Evolutionary conservation across 768 basidiomycete genomes (phyloP), one percentile per base, ranked within the genome.

Genomic region (Tricholoma hemisulphureum): DNA sequence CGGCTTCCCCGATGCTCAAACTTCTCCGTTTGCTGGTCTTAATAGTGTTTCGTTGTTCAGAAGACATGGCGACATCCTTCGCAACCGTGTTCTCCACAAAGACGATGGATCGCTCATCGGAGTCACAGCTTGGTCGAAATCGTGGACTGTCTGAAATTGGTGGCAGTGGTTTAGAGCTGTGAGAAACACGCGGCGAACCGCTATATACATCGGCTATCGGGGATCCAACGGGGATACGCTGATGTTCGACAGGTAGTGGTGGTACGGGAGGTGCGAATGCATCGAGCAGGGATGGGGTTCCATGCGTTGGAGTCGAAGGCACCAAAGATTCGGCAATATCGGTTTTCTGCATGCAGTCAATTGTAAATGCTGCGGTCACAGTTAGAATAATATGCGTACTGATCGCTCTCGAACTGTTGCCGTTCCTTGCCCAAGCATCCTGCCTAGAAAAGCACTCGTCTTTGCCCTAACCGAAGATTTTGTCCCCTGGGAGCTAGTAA

Each of bases 371-470:
- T 6, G 11, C 56, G 58, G 28, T 35, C 28, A 49, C 60, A 48
- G 63, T 34, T 51, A 54, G 49, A 60, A 56, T 24, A 49, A 35
- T 55, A 54, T 24, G 57, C 80, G 69, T 71, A 91, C 89, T 54
- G 85, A 85, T 71, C 87, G 83, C 69, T 91, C 88, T 50, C 88
- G 80, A 28, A 83, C 78, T 29, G 80, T 80, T 49, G 74, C 78
- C 51, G 61, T 53, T 23, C 61, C 60, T 63, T 86, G 82, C 3
- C 89, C 89, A 35, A 87, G 73, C 85, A 93, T 87, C 72, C 86
- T 91, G 2, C 89, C 89, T 61, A 88, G 77, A 67, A 93, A 86
- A 46, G 88, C 88, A 64, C 82, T 88, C n/a, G 89, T 90, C 69
- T 90, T 93, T 34, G 84, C 81, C 60, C 89, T 75, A 57, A 93